Conservation (phyloP, 805 yeast species). For the Candida nanaspora region DNA sequence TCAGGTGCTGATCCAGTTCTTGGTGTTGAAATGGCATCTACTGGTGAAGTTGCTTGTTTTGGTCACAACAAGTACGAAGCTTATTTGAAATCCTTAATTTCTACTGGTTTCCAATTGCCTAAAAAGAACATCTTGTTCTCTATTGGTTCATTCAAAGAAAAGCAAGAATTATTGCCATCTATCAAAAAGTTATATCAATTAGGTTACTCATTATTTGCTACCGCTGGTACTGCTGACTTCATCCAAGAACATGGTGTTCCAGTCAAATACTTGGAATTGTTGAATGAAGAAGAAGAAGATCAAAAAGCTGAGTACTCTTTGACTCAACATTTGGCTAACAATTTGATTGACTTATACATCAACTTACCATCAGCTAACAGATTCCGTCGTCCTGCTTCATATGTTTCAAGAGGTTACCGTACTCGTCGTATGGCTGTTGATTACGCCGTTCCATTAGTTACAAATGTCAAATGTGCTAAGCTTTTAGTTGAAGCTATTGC, state of each 20-base stretch:
- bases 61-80: conserved; percentile 97
- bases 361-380: conserved; percentile 95
- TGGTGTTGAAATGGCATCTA: conserved; percentile 99
- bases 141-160: conserved; percentile 95
- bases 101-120: conserved; percentile 94
- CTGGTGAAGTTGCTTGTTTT: conserved; percentile 97
- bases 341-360: conserved; percentile 91
- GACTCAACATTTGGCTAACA: conserved; percentile 93
- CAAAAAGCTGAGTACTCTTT: conserved; percentile 92
- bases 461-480: conserved; percentile 97
- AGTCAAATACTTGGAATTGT: conserved; percentile 88
- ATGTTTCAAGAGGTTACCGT: conserved; percentile 94
- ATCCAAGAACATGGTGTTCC: conserved; percentile 92
- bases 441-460: conserved; percentile 93
- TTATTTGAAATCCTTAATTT: conserved; percentile 84
- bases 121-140: conserved; percentile 91
- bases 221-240: conserved; percentile 99
- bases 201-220: conserved; percentile 90
- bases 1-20: conserved; percentile 97
- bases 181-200: conserved; percentile 71
- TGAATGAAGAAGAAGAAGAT: conserved; percentile 58
- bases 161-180: conserved; percentile 85
- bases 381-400: conserved; percentile 97
- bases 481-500: conserved; percentile 90
- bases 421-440: conserved; percentile 99